Conservation (phyloP, 2,329 filamentous ascomycete genomes). For the Diplodia scrobiculata region DNA sequence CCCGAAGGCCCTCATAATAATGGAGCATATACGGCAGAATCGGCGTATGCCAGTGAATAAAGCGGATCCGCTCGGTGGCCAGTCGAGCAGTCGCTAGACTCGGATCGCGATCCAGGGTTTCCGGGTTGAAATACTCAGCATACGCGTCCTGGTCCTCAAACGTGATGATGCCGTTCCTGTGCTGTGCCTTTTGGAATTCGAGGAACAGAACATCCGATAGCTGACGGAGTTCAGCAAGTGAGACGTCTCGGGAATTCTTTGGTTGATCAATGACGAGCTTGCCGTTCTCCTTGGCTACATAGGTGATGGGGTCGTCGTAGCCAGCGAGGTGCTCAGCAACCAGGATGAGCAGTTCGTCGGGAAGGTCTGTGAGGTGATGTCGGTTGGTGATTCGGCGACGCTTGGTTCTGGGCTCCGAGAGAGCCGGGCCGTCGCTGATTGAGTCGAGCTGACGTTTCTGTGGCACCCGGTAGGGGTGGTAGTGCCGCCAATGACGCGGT, state of each 20-base stretch:
- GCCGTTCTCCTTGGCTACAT: accelerated
- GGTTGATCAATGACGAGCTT: background rate
- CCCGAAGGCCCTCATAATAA: no score
- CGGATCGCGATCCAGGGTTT: accelerated
- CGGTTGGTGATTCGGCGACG: background rate
- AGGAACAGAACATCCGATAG: background rate
- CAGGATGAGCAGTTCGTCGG: background rate
- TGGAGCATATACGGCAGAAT: no score
- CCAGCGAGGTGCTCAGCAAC: background rate
- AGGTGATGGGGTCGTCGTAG: background rate
- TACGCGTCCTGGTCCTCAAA: background rate
- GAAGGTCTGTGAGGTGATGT: background rate
- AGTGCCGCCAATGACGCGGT: no score
- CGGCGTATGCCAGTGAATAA: background rate
- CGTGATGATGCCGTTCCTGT: background rate
- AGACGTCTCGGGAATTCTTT: background rate
- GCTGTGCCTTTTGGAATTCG: background rate
- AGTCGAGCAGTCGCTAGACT: background rate
- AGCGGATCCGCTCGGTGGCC: background rate
- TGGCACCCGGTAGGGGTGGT: no score
- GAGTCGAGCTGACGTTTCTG: background rate
- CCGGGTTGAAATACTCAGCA: background rate
- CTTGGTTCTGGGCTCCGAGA: background rate
- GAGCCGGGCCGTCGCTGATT: no score
- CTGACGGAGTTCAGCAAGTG: background rate